Evolutionary conservation across 164 flowering plant species (phyloP).

Genomic region (Houttuynia cordata): DNA sequence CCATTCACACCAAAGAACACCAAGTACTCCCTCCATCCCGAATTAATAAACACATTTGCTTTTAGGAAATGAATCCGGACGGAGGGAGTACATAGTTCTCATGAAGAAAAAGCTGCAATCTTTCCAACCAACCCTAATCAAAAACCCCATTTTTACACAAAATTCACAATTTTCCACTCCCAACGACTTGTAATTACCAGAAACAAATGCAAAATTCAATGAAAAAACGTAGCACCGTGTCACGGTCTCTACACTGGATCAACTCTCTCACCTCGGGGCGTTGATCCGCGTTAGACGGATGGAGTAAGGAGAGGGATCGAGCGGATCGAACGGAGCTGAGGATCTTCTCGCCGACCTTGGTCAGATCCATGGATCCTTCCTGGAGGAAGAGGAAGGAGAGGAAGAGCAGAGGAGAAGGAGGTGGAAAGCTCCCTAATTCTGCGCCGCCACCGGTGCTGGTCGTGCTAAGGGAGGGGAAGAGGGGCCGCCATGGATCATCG

Average conservation of each 20-base stretch:
- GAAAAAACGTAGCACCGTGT: not conserved
- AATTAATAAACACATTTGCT: too few relatives aligned
- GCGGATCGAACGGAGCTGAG: constrained; percentile 92
- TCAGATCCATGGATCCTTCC: constrained; percentile 77
- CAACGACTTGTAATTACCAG: too few relatives aligned
- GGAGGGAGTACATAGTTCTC: too few relatives aligned
- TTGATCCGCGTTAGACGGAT: constrained; percentile 39
- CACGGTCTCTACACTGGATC: not conserved
- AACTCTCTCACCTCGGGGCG: constrained; percentile 72
- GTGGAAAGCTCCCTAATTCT: not conserved
- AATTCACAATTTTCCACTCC: not conserved
- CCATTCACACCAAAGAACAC: too few relatives aligned
- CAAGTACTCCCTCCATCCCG: too few relatives aligned
- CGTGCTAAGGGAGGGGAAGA: not conserved
- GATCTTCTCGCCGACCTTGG: constrained; percentile 90
- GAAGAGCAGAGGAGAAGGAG: constrained; percentile 15
- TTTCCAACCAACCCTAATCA: not conserved
- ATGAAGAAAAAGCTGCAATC: not conserved
- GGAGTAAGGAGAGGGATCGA: constrained; percentile 74
- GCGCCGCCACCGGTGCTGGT: not conserved
- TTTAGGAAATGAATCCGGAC: too few relatives aligned
- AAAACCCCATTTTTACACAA: not conserved
- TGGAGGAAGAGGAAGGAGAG: constrained; percentile 50
- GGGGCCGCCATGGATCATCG: not conserved
- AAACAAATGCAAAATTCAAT: not conserved